These are phyloP conservation scores for Chenopodium quinoa DNA, from an alignment of 148 eudicot genomes.

Conservation along the genomic window DNA sequence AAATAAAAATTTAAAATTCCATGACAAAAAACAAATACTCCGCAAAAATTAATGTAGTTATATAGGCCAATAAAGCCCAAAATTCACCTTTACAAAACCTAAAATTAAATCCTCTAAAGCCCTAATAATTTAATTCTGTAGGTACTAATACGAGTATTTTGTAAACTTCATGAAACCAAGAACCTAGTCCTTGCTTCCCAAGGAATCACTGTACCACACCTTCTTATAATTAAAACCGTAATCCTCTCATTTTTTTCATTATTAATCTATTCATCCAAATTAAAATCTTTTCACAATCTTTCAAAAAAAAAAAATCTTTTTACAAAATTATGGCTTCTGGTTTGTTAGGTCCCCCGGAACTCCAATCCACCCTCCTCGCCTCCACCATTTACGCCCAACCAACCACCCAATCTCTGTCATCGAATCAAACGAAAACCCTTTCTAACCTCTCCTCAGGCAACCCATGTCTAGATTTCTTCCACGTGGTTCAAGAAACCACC, in stretches of 20 bases:
- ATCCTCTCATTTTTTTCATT: neutral
- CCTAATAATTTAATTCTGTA: too few species aligned
- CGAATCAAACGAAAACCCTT: neutral
- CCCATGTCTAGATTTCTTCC: slow-evolving; percentile 30
- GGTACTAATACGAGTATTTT: too few species aligned
- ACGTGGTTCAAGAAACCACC: slow-evolving; percentile 19
- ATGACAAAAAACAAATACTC: too few species aligned
- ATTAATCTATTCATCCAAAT: too few species aligned
- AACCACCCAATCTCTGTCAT: slow-evolving; percentile 10
- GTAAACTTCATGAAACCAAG: too few species aligned
- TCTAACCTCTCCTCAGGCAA: slow-evolving; percentile 4
- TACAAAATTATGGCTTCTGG: slow-evolving; percentile 3
- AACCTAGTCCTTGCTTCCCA: slow-evolving; percentile 4
- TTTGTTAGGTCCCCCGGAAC: slow-evolving; percentile 21
- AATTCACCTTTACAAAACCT: too few species aligned
- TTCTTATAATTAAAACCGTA: neutral
- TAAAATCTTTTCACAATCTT: too few species aligned
- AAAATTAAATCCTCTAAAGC: too few species aligned
- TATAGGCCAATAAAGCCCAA: too few species aligned
- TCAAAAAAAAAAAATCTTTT: too few species aligned
- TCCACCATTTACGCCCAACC: neutral
- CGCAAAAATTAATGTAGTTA: too few species aligned
- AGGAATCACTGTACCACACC: neutral
- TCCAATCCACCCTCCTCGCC: neutral
- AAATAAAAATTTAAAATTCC: too few species aligned